Percentiles rank a stretch among this genome's conserved stretches.
Conservation (phyloP, 2,329 filamentous ascomycete genomes). For the Davidsoniella neocaledoniae region DNA sequence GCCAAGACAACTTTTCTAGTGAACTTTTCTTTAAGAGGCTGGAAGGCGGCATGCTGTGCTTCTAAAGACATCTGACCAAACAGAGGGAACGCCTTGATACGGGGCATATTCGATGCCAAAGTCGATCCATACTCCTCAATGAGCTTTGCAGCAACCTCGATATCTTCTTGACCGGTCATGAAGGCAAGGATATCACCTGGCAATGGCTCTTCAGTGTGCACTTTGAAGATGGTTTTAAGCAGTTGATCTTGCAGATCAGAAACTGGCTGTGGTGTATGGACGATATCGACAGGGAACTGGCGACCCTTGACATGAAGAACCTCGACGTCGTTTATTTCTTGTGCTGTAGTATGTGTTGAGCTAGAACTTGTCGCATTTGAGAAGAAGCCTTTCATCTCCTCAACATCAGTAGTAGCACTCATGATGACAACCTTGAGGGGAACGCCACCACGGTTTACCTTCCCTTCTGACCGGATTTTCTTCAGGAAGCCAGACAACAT, state of each 20-base stretch:
- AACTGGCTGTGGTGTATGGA: slow-evolving; percentile 57
- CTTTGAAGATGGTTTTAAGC: slow-evolving; percentile 66
- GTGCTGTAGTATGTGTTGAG: not conserved
- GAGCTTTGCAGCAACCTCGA: slow-evolving; percentile 63
- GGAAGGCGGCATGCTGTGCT: slow-evolving; percentile 74
- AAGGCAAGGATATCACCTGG: slow-evolving; percentile 91
- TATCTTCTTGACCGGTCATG: slow-evolving; percentile 81
- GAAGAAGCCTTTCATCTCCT: slow-evolving; percentile 57
- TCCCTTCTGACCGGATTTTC: slow-evolving; percentile 48
- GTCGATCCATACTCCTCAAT: slow-evolving; percentile 64
- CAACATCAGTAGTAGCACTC: slow-evolving; percentile 89
- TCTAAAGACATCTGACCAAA: slow-evolving; percentile 81
- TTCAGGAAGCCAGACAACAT: slow-evolving; percentile 77
- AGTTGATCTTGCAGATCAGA: slow-evolving; percentile 70
- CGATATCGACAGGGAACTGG: slow-evolving; percentile 67
- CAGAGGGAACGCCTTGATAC: slow-evolving; percentile 56
- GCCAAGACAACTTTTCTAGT: slow-evolving; percentile 82
- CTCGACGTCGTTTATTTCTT: not conserved
- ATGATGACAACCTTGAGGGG: slow-evolving; percentile 84
- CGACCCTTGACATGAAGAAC: slow-evolving; percentile 57
- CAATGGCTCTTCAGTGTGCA: slow-evolving; percentile 76
- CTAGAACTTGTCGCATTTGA: slow-evolving; percentile 14
- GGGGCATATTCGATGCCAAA: slow-evolving; percentile 59
- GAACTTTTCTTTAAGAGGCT: slow-evolving; percentile 49
- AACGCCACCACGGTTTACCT: slow-evolving; percentile 49